These are phyloP conservation scores for Bassia scoparia DNA, from an alignment of 148 eudicot genomes.

Conservation along the genomic window DNA sequence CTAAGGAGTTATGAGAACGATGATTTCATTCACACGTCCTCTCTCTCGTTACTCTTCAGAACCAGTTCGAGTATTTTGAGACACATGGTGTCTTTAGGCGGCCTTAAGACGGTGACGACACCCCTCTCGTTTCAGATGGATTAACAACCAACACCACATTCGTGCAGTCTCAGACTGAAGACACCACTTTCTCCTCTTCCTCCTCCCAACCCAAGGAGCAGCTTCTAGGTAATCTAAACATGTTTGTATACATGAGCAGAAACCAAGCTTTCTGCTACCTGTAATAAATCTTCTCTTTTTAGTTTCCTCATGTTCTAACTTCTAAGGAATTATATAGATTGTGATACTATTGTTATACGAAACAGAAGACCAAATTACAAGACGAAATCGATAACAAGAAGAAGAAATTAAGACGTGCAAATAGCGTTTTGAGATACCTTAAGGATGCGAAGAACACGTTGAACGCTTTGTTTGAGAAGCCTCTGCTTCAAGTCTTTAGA, in stretches of 20 bases:
- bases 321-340: too few species aligned
- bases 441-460: slow-evolving; percentile 69
- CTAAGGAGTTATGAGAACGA: slow-evolving; percentile 81
- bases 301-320: neutral
- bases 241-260: slow-evolving; percentile 54
- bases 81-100: slow-evolving; percentile 71
- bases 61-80: slow-evolving; percentile 69
- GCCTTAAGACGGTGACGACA: slow-evolving; percentile 51
- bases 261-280: slow-evolving; percentile 84
- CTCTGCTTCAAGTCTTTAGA: slow-evolving; percentile 71
- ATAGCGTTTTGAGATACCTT: slow-evolving; percentile 55
- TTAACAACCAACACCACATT: slow-evolving; percentile 50
- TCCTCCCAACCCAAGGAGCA: slow-evolving; percentile 99
- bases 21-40: slow-evolving; percentile 82
- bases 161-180: slow-evolving; percentile 66
- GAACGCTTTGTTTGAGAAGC: slow-evolving; percentile 79
- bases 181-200: slow-evolving; percentile 88
- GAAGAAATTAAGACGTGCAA: too few species aligned
- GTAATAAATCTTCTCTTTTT: slow-evolving; percentile 11
- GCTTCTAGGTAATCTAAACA: slow-evolving; percentile 92
- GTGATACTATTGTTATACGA: too few species aligned
- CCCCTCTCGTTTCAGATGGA: slow-evolving; percentile 72
- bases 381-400: too few species aligned
- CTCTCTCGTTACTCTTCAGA: slow-evolving; percentile 85
- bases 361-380: too few species aligned